Base-by-base conservation (phyloP, 805 yeast species). In the Yamadazyma akitaensis region DNA sequence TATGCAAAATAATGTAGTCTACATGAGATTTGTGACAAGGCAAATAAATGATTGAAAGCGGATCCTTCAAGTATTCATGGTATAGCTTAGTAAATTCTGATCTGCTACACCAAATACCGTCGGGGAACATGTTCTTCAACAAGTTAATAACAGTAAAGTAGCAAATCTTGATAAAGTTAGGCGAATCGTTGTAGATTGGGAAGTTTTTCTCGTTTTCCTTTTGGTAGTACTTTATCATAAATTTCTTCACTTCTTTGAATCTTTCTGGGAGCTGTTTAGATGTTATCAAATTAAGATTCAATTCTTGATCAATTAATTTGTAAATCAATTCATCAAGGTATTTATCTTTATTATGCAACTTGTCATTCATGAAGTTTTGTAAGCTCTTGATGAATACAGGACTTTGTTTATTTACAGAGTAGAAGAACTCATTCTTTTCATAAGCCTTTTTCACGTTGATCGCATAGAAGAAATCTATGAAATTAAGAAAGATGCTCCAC, bases 11-110 rank as follows among this genome's bases (percentile, higher is more conserved):
- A 42, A 81, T 78, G 57, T 81, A 81, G 60, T 81, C 86, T 35
- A 80, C 65, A 56, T 81, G 86, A 10, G 83, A 76, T 58, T 79
- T 79, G 61, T 81, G 86, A 53, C 81, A 79, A 2, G 86, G 85
- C 47, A 80, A 65, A 48, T 73, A 76, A 39, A 80, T 65, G 37
- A 72, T 64, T 3, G 75, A 68, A 75, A 70, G 68, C 5, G 76
- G 76, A 43, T 72, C 56, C 31, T 61, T 54, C 49, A 67, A 50
- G 52, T 69, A 71, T 33, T 62, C 54, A 30, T 57, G 45, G 55
- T 58, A 66, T 40, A 72, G 57, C 6, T 48, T 28, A 34, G 60
- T 51, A 37, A 71, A 57, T 48, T 72, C 70, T 21, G 48, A 46
- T 16, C 54, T 51, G 44, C 63, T 68, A 39, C 63, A 61, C 73